Conservation (phyloP, 345 rosid genomes). For the Lepidium africanum region DNA sequence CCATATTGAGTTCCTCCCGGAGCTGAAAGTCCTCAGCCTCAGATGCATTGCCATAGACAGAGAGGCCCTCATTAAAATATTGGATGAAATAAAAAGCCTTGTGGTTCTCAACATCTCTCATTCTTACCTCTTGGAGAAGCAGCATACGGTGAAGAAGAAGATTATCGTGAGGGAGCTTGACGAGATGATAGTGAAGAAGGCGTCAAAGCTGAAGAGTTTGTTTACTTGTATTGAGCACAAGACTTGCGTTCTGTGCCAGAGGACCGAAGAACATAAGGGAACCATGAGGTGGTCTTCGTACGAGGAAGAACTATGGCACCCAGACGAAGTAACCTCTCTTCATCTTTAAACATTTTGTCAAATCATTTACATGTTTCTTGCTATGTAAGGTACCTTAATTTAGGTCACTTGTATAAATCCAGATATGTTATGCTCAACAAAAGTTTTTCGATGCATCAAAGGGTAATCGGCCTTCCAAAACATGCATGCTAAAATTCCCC, state of each 20-base stretch:
- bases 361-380: background rate
- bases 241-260: slow-evolving; percentile 54
- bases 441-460: too few species aligned
- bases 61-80: slow-evolving; percentile 41
- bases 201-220: slow-evolving; percentile 47
- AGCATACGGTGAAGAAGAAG: slow-evolving; percentile 21
- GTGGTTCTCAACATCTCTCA: slow-evolving; percentile 76
- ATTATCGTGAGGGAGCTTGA: slow-evolving; percentile 38
- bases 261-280: slow-evolving; percentile 51
- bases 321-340: slow-evolving; percentile 52
- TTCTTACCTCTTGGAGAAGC: slow-evolving; percentile 36
- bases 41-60: slow-evolving; percentile 37
- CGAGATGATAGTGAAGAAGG: slow-evolving; percentile 37
- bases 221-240: slow-evolving; percentile 44
- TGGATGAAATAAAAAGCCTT: slow-evolving; percentile 40
- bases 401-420: background rate
- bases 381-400: background rate
- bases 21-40: slow-evolving; percentile 49
- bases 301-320: slow-evolving; percentile 64
- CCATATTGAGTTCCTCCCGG: slow-evolving; percentile 29
- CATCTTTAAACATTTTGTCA: background rate
- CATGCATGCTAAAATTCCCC: too few species aligned
- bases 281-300: slow-evolving; percentile 67
- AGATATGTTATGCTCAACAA: background rate
- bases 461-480: too few species aligned